Conservation (phyloP, 345 rosid species). For the Barbarea vulgaris region DNA sequence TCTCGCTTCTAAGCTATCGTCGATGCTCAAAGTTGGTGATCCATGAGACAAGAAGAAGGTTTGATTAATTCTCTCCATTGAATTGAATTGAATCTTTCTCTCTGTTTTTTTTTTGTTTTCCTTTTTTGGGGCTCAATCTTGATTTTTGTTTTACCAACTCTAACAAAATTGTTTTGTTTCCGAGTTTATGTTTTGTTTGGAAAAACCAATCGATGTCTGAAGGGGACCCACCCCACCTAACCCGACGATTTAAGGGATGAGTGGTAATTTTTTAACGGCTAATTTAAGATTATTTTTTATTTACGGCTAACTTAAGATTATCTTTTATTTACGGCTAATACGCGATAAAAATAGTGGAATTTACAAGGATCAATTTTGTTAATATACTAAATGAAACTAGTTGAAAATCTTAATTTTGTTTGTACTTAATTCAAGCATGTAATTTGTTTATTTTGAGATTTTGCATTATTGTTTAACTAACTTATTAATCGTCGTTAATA, state of each 20-base stretch:
- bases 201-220: neutral
- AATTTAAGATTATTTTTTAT: too few relatives aligned
- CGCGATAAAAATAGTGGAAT: neutral
- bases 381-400: too few relatives aligned
- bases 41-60: slow-evolving; percentile 83
- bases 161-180: neutral
- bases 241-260: neutral
- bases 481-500: too few relatives aligned
- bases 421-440: too few relatives aligned
- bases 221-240: neutral
- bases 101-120: neutral
- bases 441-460: too few relatives aligned
- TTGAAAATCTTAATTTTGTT: too few relatives aligned
- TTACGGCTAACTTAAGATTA: too few relatives aligned
- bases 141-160: neutral
- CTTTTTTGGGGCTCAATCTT: neutral
- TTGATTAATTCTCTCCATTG: slow-evolving; percentile 45
- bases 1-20: slow-evolving; percentile 66
- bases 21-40: slow-evolving; percentile 75
- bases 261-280: neutral
- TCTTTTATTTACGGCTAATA: neutral
- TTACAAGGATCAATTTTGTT: too few relatives aligned
- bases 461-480: too few relatives aligned
- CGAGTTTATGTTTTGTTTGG: neutral
- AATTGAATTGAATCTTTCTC: neutral